Base-by-base conservation (phyloP, 2,329 filamentous ascomycete species). In the Thielaviopsis punctulata region DNA sequence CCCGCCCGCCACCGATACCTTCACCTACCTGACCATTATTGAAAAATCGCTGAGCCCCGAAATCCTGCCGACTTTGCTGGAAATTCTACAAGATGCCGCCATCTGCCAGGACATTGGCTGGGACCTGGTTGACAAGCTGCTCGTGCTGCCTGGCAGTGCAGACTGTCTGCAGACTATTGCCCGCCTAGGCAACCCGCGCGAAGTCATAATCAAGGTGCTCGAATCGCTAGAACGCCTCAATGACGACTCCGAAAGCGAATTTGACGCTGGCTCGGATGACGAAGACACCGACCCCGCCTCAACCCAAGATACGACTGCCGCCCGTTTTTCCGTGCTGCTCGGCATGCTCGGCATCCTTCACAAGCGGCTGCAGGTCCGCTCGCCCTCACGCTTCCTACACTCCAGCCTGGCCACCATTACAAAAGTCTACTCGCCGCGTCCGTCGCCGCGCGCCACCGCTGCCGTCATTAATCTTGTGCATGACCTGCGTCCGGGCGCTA, bases 121-220 rank as follows among this genome's bases (percentile, higher is more conserved):
- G 86, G 86, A 92, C 63, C 68, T 90, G 49, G 81, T 92, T 21
- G 81, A 84, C 61, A 77, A 86, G 60, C 73, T 92, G 4, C 71
- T 88, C 22, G 72, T 77, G 33, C 67, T 87, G 4, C 72, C 83
- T 1, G 78, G 74, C 12, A 82, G 80, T n/a, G 79, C 84, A 58
- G 65, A 72, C 46, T 88, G 85, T 61, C 70, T 90, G 15, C 76
- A 82, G 62, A 84, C 81, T 25, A 80, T 90, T 50, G 85, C 85
- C 27, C 76, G 80, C 22, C 71, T 87, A 39, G 86, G 85, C 49
- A 92, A 90, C 62, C 86, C 86, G 1, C 73, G 85, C 49, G 86
- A 92, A 64, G 83, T 88, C 45, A 82, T 90, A 55, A 70, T 92
- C 59, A 89, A 89, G 62, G 79, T 87, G 25, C 80, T 86, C 23